Conservation (phyloP, 495 filamentous ascomycete species). For the Terfezia boudieri region DNA sequence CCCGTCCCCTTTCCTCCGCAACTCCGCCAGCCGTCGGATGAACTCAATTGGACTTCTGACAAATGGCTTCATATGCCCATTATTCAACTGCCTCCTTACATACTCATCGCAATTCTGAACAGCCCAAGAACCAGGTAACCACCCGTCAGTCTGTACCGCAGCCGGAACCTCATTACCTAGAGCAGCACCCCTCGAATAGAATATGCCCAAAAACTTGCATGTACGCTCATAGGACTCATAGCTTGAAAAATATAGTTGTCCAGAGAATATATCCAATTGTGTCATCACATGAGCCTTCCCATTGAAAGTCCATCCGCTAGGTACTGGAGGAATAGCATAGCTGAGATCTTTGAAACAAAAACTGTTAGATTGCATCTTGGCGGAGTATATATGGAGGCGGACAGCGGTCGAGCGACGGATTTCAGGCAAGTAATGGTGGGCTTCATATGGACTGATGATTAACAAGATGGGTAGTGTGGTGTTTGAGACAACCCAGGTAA, state of each 20-base stretch:
- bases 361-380: constrained; percentile 26
- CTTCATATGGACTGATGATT: constrained; percentile 43
- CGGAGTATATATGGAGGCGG: constrained; percentile 35
- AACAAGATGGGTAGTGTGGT: constrained; percentile 11
- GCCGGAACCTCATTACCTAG: too few species aligned
- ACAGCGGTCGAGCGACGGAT: constrained; percentile 21
- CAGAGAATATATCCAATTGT: background rate
- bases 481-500: constrained; percentile 35
- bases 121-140: too few species aligned
- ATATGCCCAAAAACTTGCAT: background rate
- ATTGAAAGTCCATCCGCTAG: too few species aligned
- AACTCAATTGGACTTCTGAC: too few species aligned
- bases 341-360: constrained; percentile 29
- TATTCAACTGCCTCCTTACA: too few species aligned
- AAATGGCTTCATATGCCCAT: too few species aligned
- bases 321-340: constrained; percentile 14
- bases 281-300: too few species aligned
- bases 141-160: too few species aligned
- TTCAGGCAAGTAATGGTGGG: constrained; percentile 26
- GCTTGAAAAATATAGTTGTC: background rate
- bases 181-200: too few species aligned
- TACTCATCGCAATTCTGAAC: too few species aligned
- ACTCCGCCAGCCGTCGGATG: too few species aligned
- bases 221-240: background rate
- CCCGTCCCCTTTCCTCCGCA: too few species aligned